phyloP scores from a whole-genome alignment of 2,329 filamentous ascomycete genomes.

The Stagonosporopsis chrysanthemi region DNA sequence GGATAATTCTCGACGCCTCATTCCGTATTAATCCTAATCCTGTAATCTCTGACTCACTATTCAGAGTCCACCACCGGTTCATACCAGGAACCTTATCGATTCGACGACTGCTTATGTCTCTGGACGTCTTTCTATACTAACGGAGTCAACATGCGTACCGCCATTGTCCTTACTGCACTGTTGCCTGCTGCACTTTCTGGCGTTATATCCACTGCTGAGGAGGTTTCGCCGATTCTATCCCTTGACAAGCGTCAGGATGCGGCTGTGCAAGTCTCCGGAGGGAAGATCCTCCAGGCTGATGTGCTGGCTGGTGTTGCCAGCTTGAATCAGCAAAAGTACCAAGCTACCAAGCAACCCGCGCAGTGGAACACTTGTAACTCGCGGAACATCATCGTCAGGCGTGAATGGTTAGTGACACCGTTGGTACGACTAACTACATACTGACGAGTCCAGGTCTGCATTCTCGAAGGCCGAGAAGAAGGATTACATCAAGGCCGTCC shows the following conservation, averaged over 20 bases:
- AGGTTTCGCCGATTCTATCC: conserved; percentile 8
- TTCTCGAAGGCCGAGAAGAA: conserved; percentile 38
- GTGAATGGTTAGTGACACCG: conserved; percentile 54
- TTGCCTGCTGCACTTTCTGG: conserved; percentile 25
- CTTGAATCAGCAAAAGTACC: conserved; percentile 38
- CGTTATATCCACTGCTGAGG: conserved; percentile 24
- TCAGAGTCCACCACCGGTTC: not conserved
- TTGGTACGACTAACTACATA: not conserved
- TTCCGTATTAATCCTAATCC: conserved; percentile 19
- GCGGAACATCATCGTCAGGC: conserved; percentile 50
- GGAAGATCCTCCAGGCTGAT: conserved; percentile 32
- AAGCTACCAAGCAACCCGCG: conserved; percentile 27
- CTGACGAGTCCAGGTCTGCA: conserved; percentile 29
- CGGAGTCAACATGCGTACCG: conserved; percentile 25
- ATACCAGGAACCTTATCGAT: not conserved
- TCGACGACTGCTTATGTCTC: not conserved
- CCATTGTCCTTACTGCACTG: conserved; percentile 26
- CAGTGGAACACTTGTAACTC: conserved; percentile 48
- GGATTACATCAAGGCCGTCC: conserved; percentile 41
- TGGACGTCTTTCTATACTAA: too few species aligned
- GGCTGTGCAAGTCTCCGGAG: conserved; percentile 15
- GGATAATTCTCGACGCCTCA: conserved; percentile 13
- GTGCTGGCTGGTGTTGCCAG: conserved; percentile 33
- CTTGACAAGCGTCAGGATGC: conserved; percentile 31
- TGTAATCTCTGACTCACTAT: conserved; percentile 7